Conservation (phyloP, 2,329 filamentous ascomycete species). For the Herpomyces periplanetae region DNA sequence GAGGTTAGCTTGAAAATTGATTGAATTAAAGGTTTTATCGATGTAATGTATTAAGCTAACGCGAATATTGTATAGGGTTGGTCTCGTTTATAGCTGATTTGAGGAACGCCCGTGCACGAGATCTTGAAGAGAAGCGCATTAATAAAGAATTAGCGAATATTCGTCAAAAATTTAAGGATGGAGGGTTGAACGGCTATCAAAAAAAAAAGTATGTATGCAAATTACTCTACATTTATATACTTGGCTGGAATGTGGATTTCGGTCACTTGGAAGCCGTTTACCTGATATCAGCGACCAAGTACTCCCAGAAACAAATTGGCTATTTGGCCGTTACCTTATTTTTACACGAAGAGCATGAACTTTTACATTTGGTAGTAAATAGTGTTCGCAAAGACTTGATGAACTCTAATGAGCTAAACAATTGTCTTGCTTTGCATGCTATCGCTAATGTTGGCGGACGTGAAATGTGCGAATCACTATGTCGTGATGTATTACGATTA, state of each 20-base stretch:
- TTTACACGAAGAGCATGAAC: conserved; percentile 79
- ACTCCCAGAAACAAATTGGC: conserved; percentile 96
- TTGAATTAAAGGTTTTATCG: not conserved
- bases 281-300: conserved; percentile 77
- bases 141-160: conserved; percentile 98
- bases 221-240: conserved; percentile 82
- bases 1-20: conserved; percentile 3
- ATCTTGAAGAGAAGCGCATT: conserved; percentile 92
- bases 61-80: conserved; percentile 14
- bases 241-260: conserved; percentile 96
- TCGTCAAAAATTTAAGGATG: conserved; percentile 19
- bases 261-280: conserved; percentile 94
- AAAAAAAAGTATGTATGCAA: conserved; percentile 99
- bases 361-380: conserved; percentile 83
- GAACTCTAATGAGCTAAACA: conserved; percentile 86
- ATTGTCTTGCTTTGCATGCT: conserved; percentile 76
- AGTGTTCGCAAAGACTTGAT: conserved; percentile 84
- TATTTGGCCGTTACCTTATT: conserved; percentile 92
- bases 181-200: conserved; percentile 71
- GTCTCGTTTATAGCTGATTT: conserved; percentile 96
- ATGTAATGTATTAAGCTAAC: not conserved
- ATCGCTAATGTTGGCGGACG: conserved; percentile 88
- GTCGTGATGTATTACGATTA: conserved; percentile 58
- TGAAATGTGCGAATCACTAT: conserved; percentile 85
- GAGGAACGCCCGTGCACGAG: conserved; percentile 65